A percentile compares a stretch with the other conserved stretches of the same genome.
phyloP scores from a whole-genome alignment of 2,329 filamentous ascomycete species.

The Fonsecaea multimorphosa region DNA sequence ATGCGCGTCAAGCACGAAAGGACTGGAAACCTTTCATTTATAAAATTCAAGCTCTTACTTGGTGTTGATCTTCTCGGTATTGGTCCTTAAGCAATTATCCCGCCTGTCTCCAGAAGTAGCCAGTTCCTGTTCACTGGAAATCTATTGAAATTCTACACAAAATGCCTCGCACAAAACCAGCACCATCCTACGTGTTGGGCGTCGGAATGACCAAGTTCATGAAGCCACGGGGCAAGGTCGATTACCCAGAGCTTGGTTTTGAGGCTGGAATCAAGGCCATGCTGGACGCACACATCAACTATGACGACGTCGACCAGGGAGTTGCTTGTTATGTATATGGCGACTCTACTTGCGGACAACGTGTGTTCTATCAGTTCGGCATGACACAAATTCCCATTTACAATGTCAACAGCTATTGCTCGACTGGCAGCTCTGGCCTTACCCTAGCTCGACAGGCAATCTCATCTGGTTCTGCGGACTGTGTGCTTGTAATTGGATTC shows the following conservation, averaged over 20 bases:
- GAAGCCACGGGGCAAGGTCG: constrained; percentile 47
- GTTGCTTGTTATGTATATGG: constrained; percentile 98
- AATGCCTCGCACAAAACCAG: constrained; percentile 61
- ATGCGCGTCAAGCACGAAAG: too few relatives aligned
- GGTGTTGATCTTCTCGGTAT: too few relatives aligned
- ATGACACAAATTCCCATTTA: constrained; percentile 96
- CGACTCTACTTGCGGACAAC: constrained; percentile 91
- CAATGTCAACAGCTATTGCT: constrained; percentile 99
- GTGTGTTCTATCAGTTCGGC: constrained; percentile 98
- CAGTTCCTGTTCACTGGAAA: too few relatives aligned
- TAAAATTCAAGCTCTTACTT: too few relatives aligned
- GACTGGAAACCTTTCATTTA: too few relatives aligned
- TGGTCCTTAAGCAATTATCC: too few relatives aligned
- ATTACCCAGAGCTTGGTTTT: constrained; percentile 45
- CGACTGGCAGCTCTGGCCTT: constrained; percentile 89
- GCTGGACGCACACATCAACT: constrained; percentile 84
- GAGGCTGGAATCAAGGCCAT: constrained; percentile 46
- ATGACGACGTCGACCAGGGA: constrained; percentile 94
- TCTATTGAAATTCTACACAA: too few relatives aligned
- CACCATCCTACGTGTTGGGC: constrained; percentile 83
- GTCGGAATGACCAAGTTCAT: constrained; percentile 99
- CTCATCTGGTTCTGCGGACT: constrained; percentile 79
- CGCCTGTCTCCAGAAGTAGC: too few relatives aligned
- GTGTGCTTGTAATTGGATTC: constrained; percentile 89
- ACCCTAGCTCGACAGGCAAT: constrained; percentile 83